These are phyloP conservation scores for Acanthochlamys bracteata DNA, from an alignment of 106 monocot species.

Conservation along the genomic window DNA sequence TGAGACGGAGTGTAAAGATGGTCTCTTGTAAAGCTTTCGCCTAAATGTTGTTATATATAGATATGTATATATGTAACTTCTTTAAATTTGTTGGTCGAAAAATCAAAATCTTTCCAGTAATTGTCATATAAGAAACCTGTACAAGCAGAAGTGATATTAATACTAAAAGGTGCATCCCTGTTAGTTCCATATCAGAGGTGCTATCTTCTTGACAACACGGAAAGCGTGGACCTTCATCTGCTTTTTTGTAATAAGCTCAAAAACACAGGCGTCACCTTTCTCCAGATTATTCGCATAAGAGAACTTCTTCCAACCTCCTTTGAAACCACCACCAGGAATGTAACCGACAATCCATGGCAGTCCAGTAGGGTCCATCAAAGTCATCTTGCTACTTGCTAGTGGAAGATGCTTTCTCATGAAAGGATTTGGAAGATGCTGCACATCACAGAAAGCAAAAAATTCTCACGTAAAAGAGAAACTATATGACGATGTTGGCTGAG, in stretches of 20 bases:
- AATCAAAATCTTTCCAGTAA: neutral
- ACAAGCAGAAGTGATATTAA: too few species aligned
- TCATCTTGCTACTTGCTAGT: neutral
- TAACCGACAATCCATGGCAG: neutral
- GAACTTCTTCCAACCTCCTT: slow-evolving; percentile 4
- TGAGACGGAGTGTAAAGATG: too few species aligned
- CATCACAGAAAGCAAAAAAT: too few species aligned
- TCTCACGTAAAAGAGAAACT: too few species aligned
- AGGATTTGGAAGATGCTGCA: slow-evolving; percentile 12
- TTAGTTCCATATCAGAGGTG: neutral
- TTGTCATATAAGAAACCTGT: too few species aligned
- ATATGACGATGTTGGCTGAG: too few species aligned
- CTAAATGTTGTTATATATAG: neutral
- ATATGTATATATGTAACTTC: neutral
- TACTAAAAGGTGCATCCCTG: too few species aligned
- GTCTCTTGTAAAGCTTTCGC: neutral
- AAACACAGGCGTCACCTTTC: neutral
- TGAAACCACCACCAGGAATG: neutral
- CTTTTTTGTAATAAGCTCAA: neutral
- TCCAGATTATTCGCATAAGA: slow-evolving; percentile 1
- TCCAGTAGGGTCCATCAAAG: neutral
- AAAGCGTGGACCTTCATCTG: slow-evolving; percentile 4
- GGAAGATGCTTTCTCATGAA: neutral
- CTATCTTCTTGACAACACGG: neutral
- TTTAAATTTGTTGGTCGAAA: neutral